Conservation (phyloP, 2,329 filamentous ascomycete genomes). For the Phaeosphaeria sp. region DNA sequence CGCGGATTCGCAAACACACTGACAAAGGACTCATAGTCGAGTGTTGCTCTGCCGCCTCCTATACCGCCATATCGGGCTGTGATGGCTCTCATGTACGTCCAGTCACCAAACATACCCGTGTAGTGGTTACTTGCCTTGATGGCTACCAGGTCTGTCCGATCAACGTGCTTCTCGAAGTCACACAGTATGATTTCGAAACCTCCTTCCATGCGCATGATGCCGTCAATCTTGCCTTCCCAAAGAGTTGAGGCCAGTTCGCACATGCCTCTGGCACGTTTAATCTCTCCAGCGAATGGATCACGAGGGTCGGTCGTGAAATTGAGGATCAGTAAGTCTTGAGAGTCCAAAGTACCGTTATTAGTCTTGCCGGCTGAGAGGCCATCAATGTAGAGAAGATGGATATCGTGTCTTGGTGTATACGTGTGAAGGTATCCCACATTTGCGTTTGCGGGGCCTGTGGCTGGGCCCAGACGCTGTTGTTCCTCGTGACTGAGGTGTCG, state of each 20-base stretch:
- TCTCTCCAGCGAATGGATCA: conserved; percentile 54
- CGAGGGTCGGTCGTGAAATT: conserved; percentile 34
- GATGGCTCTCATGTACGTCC: conserved; percentile 50
- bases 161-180: conserved; percentile 59
- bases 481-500: neutral
- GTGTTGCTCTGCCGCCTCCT: conserved; percentile 49
- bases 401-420: conserved; percentile 64
- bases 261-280: conserved; percentile 59
- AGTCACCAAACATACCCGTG: conserved; percentile 18
- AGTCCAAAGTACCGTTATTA: conserved; percentile 69
- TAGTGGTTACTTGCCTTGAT: neutral
- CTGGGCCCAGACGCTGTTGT: neutral
- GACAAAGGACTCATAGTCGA: conserved; percentile 59
- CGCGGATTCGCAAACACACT: conserved; percentile 52
- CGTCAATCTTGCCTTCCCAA: conserved; percentile 64
- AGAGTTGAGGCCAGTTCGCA: conserved; percentile 60
- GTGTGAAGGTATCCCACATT: conserved; percentile 68
- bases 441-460: neutral
- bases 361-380: conserved; percentile 73
- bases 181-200: conserved; percentile 76
- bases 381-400: conserved; percentile 72
- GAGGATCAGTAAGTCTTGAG: conserved; percentile 68
- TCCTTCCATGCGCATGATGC: conserved; percentile 70
- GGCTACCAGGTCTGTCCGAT: conserved; percentile 19
- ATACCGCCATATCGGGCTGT: conserved; percentile 54